phyloP scores from a whole-genome alignment of 2,329 filamentous ascomycete species.

The Phyllosticta citriasiana region DNA sequence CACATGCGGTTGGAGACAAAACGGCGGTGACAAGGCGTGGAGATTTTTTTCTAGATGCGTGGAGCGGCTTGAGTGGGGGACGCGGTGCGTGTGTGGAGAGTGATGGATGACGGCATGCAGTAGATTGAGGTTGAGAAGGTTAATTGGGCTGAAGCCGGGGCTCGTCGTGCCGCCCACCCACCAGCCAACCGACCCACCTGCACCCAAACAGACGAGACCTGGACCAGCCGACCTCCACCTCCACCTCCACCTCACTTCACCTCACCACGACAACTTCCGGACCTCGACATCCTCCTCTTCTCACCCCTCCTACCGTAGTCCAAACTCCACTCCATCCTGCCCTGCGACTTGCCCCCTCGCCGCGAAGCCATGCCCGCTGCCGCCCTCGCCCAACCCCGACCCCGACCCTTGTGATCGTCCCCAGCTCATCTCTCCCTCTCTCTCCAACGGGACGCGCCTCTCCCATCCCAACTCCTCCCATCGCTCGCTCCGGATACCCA shows the following conservation, averaged over 20 bases:
- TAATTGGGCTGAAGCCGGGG: background rate
- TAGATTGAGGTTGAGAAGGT: background rate
- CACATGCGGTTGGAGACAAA: background rate
- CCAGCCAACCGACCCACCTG: background rate
- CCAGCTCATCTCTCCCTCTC: background rate
- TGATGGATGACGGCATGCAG: background rate
- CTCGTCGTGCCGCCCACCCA: background rate
- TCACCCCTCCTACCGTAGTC: background rate
- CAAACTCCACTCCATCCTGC: background rate
- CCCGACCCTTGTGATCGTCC: background rate
- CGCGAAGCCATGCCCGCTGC: background rate
- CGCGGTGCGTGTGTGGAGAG: background rate
- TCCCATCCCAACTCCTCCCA: background rate
- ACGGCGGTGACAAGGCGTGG: background rate
- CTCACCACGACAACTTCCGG: background rate
- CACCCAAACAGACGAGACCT: no score
- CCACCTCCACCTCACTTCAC: no score
- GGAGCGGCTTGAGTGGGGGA: background rate
- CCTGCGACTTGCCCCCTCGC: background rate
- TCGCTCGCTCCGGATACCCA: background rate
- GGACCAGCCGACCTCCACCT: background rate
- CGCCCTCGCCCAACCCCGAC: background rate
- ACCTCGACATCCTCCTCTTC: background rate
- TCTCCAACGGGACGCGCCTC: background rate
- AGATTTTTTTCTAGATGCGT: background rate